Percentiles rank a stretch among this genome's conserved stretches.
Evolutionary conservation across 129 eudicot species (phyloP).

Genomic region (Escallonia herrerae): DNA sequence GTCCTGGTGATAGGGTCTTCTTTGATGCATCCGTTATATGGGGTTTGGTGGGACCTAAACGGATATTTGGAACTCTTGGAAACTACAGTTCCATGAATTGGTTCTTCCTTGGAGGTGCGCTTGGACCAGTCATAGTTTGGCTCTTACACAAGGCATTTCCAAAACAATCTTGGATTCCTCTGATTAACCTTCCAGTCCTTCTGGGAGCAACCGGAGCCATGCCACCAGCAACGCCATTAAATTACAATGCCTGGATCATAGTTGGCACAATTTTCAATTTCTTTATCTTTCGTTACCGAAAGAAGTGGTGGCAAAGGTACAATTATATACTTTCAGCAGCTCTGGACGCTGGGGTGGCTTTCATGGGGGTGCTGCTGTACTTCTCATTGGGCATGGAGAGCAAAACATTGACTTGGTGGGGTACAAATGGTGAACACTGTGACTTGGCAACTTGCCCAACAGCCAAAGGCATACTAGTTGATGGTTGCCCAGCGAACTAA

Average conservation of each 20-base stretch:
- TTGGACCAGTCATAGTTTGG: constrained; percentile 79
- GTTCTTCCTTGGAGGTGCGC: constrained; percentile 82
- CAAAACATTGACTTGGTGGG: constrained; percentile 71
- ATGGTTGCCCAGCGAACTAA: constrained; percentile 61
- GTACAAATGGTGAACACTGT: constrained; percentile 76
- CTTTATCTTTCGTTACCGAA: constrained; percentile 71
- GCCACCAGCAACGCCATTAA: constrained; percentile 87
- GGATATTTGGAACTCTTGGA: constrained; percentile 75
- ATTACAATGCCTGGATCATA: constrained; percentile 71
- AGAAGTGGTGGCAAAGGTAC: constrained; percentile 91
- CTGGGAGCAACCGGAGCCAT: constrained; percentile 67
- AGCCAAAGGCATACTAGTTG: constrained; percentile 58
- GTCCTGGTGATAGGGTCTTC: constrained; percentile 82
- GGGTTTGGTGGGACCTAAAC: constrained; percentile 90
- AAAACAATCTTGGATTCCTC: constrained; percentile 73
- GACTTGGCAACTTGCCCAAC: constrained; percentile 77
- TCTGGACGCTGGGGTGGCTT: constrained; percentile 90
- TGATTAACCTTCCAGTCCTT: constrained; percentile 81
- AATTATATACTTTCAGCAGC: constrained; percentile 89
- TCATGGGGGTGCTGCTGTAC: constrained; percentile 78
- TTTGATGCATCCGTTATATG: constrained; percentile 95
- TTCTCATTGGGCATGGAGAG: constrained; percentile 56
- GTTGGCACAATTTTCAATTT: constrained; percentile 74
- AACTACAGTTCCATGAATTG: constrained; percentile 80
- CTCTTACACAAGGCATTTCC: constrained; percentile 82